Evolutionary conservation across 2,329 filamentous ascomycete species (phyloP), one percentile per base, ranked within the genome.

Genomic region (Cytospora schulzeri): DNA sequence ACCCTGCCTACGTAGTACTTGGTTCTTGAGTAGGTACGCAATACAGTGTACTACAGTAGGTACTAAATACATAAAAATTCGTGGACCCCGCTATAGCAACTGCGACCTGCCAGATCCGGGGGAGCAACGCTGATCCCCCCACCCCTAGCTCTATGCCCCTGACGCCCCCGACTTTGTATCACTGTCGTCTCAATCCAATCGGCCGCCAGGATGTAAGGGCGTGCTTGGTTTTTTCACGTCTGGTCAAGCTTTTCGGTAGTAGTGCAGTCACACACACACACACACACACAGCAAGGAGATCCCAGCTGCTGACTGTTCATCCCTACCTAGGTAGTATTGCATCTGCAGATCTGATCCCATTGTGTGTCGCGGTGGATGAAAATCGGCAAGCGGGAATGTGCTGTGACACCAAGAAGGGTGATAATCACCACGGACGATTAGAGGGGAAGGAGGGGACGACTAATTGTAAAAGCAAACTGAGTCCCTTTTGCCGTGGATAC

Each of bases 51-150:
- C n/a, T n/a, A n/a, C n/a, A n/a, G n/a, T n/a, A n/a, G n/a, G n/a
- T n/a, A n/a, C n/a, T n/a, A n/a, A n/a, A n/a, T 9, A 31, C 29
- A 4, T n/a, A 12, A 26, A 5, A 11, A 29, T 48, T 51, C 52
- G 35, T 50, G 60, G 26, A 31, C 53, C 53, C 60, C n/a, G 41
- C 15, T n/a, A 45, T 45, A 19, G 41, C 38, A 35, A n/a, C 45
- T 58, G 45, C 24, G 45, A 63, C 61, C 61, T 63, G 54, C 61
- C 61, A 31, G 53, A 57, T 63, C 14, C 33, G 55, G 61, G 28
- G 35, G 53, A 26, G 41, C 28, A 24, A 41, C 29, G 41, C 15
- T 33, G 58, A 58, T 58, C 33, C 15, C 33, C 33, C 54, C n/a
- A n/a, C n/a, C n/a, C n/a, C n/a, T n/a, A 58, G 15, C 19, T 12